Evolutionary conservation across 805 yeast genomes (phyloP).

Genomic region (Maudiozyma bulderi): DNA sequence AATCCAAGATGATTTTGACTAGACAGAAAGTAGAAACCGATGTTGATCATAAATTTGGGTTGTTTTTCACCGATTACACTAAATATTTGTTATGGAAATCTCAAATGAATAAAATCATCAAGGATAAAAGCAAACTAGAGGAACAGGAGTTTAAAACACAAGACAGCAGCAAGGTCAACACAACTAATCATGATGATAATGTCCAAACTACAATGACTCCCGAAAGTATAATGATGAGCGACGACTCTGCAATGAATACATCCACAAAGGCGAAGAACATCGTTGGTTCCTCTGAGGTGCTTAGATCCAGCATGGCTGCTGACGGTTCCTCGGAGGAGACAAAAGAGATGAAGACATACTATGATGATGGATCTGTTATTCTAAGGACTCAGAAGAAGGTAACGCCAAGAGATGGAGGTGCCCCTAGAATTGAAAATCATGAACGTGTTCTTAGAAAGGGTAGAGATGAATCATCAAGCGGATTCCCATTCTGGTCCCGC

Average conservation of each 20-base stretch:
- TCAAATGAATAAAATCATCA: constrained; percentile 40
- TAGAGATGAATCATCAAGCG: neutral
- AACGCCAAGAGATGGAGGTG: constrained; percentile 31
- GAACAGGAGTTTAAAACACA: neutral
- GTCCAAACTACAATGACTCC: constrained; percentile 9
- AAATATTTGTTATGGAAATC: constrained; percentile 60
- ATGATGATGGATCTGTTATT: constrained; percentile 35
- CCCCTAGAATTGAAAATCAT: constrained; percentile 27
- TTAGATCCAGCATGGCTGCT: constrained; percentile 30
- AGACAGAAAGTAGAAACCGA: constrained; percentile 50
- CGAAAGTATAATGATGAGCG: constrained; percentile 18
- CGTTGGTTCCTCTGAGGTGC: constrained; percentile 33
- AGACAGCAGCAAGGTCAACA: neutral
- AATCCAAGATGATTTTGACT: constrained; percentile 33
- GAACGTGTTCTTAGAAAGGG: constrained; percentile 15
- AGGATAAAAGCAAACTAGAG: constrained; percentile 15
- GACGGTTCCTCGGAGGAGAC: constrained; percentile 37
- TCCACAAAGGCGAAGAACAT: constrained; percentile 13
- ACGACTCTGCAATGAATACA: neutral
- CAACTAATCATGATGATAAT: neutral
- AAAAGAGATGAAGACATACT: constrained; percentile 31
- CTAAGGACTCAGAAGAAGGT: constrained; percentile 32
- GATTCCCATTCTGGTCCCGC: constrained; percentile 5
- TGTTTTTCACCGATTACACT: constrained; percentile 55
- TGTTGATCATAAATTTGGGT: constrained; percentile 39